phyloP scores from a whole-genome alignment of 495 filamentous ascomycete species.

The Xylaria castorea region DNA sequence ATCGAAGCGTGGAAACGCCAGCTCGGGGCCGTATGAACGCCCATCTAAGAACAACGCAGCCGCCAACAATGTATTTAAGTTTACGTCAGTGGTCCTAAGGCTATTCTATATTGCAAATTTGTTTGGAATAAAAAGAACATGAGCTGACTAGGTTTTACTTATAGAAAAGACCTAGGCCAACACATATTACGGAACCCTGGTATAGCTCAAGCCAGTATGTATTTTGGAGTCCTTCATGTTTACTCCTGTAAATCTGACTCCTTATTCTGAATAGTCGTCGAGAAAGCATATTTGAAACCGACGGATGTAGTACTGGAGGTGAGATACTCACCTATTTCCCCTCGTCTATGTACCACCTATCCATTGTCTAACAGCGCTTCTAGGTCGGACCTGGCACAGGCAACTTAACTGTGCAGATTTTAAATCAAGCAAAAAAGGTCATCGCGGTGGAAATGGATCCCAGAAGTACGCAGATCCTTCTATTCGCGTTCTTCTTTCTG shows the following conservation, averaged over 20 bases:
- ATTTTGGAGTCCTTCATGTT: neutral
- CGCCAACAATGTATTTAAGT: conserved; percentile 83
- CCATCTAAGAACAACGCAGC: conserved; percentile 45
- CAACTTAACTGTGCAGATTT: conserved; percentile 86
- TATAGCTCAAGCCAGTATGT: conserved; percentile 75
- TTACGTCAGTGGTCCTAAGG: conserved; percentile 37
- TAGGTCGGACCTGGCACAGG: conserved; percentile 69
- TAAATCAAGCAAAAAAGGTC: conserved; percentile 84
- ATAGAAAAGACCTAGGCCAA: conserved; percentile 84
- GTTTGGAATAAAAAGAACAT: neutral
- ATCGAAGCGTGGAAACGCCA: conserved; percentile 64
- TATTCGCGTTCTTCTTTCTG: neutral
- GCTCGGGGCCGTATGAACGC: conserved; percentile 63
- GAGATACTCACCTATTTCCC: neutral
- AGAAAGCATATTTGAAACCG: conserved; percentile 81
- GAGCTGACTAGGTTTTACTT: conserved; percentile 30
- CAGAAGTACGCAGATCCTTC: conserved; percentile 54
- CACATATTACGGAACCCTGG: conserved; percentile 97
- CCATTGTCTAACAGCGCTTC: conserved; percentile 5
- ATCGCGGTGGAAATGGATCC: conserved; percentile 92
- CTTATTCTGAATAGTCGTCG: neutral
- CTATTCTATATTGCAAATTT: neutral
- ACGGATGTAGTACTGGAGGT: conserved; percentile 71
- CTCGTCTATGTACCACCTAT: neutral
- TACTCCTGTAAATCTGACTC: neutral